A percentile compares a stretch with the other conserved stretches of the same genome.
phyloP scores from a whole-genome alignment of 495 filamentous ascomycete genomes.

The Aspergillus panamensis region DNA sequence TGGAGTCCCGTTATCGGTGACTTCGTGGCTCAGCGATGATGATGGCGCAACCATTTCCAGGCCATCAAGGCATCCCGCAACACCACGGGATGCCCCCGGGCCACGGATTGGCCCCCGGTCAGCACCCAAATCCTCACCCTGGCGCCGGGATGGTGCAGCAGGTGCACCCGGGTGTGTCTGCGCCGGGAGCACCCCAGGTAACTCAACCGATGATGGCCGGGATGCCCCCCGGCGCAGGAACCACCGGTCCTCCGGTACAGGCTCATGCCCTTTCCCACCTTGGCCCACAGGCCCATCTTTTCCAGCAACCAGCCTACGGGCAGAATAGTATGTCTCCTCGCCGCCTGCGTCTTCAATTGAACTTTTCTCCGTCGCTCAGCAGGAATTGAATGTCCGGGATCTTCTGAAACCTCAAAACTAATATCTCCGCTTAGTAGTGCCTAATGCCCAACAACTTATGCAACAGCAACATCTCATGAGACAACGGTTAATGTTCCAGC shows the following conservation, averaged over 20 bases:
- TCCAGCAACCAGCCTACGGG: conserved; percentile 53
- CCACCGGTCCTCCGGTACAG: conserved; percentile 53
- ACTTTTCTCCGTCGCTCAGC: background rate
- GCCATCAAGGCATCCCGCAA: conserved; percentile 69
- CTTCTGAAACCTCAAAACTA: background rate
- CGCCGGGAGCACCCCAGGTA: conserved; percentile 71
- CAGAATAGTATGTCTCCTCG: conserved; percentile 38
- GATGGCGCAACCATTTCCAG: conserved; percentile 67
- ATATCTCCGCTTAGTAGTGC: conserved; percentile 30
- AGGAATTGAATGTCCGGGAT: too few species aligned
- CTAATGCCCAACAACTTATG: conserved; percentile 51
- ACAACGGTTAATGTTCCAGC: conserved; percentile 25
- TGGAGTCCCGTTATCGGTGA: conserved; percentile 35
- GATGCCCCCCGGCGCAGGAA: conserved; percentile 68
- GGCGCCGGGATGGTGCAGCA: conserved; percentile 66
- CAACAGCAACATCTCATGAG: conserved; percentile 38
- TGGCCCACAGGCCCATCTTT: conserved; percentile 64
- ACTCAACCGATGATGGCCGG: conserved; percentile 77
- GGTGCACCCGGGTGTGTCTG: conserved; percentile 82
- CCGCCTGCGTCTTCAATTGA: background rate
- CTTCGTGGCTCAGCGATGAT: conserved; percentile 60
- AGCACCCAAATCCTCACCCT: conserved; percentile 62
- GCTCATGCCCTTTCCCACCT: conserved; percentile 79
- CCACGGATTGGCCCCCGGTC: conserved; percentile 68
- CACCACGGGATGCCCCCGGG: conserved; percentile 71